Conservation (phyloP, 768 basidiomycete genomes). For the Grammothele lineata region DNA sequence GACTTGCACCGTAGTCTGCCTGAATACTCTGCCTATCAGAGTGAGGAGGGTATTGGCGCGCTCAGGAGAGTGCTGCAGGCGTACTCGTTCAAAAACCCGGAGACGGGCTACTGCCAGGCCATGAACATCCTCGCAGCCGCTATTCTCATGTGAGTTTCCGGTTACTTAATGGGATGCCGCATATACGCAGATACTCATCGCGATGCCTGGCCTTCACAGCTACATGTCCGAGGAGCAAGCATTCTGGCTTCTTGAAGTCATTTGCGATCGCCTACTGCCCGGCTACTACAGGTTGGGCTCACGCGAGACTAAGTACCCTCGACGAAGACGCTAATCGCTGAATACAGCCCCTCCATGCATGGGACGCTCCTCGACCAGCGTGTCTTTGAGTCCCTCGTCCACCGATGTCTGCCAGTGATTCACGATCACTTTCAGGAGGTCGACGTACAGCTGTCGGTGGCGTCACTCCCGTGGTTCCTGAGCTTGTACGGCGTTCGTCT, state of each 20-base stretch:
- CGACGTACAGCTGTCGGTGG: conserved; percentile 95
- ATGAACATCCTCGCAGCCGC: conserved; percentile 98
- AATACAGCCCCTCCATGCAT: conserved; percentile 88
- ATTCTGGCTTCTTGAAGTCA: conserved; percentile 93
- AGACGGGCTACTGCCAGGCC: conserved; percentile 95
- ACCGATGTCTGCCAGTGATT: conserved; percentile 86
- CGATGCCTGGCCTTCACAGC: conserved; percentile 36
- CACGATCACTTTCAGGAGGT: conserved; percentile 88
- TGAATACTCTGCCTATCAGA: conserved; percentile 95
- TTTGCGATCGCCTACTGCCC: conserved; percentile 91
- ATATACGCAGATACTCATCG: conserved; percentile 54
- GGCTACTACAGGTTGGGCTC: conserved; percentile 87
- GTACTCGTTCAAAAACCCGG: conserved; percentile 93
- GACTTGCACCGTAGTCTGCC: conserved; percentile 94
- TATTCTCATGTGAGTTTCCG: conserved; percentile 70
- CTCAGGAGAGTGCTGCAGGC: conserved; percentile 90
- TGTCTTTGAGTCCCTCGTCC: conserved; percentile 93
- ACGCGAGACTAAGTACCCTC: too few relatives aligned
- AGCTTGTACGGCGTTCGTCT: conserved; percentile 66
- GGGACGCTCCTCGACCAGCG: conserved; percentile 98
- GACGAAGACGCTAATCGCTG: too few relatives aligned
- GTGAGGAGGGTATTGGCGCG: conserved; percentile 78
- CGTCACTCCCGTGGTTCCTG: conserved; percentile 96
- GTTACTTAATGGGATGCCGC: background rate
- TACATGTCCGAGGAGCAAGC: conserved; percentile 99